Base-by-base conservation (phyloP, 495 filamentous ascomycete species). In the Ramalina intermedia region DNA sequence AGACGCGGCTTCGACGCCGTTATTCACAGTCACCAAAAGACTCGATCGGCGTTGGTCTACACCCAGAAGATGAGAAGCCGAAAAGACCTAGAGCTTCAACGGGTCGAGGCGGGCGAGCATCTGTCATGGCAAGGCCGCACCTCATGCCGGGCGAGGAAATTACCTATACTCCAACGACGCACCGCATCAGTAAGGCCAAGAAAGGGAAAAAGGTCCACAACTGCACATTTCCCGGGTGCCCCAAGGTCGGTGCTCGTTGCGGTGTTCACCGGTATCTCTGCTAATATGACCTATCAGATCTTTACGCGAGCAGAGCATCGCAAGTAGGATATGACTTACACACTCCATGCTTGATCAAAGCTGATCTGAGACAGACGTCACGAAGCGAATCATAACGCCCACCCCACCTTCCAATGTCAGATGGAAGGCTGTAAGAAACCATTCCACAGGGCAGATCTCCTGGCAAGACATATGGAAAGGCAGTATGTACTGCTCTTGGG, bases 231-330 rank as follows among this genome's bases (percentile, higher is more conserved):
- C 69, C 66, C 6, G 70, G 70, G 40, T 85, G 82, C 60, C 70
- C 67, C 55, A 86, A 86, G 72, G 81, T 81, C 48, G 66, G 33
- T 36, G 29, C 11, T n/a, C 47, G 37, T 37, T 16, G 37, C 24
- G 26, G 20, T n/a, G 36, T 49, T 13, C 35, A 21, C 0, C 4
- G 35, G 18, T 40, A 4, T 41, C 47, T 58, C 21, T 21, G 51
- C 47, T 49, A 47, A 54, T 36, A 17, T 36, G 45, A 7, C 37
- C 29, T 12, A 46, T 7, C 50, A 84, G 81, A 80, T 83, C 44
- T 87, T 87, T 59, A 91, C 87, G 17, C 74, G 88, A 59, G 86
- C 85, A 26, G 88, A 95, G 60, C 88, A 95, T 66, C 66, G 85
- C 46, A 79, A 84, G 82, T 84, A 67, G 63, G 67, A 35, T 23